phyloP scores from a whole-genome alignment of 768 basidiomycete species.

The Lactifluus pinguis region DNA sequence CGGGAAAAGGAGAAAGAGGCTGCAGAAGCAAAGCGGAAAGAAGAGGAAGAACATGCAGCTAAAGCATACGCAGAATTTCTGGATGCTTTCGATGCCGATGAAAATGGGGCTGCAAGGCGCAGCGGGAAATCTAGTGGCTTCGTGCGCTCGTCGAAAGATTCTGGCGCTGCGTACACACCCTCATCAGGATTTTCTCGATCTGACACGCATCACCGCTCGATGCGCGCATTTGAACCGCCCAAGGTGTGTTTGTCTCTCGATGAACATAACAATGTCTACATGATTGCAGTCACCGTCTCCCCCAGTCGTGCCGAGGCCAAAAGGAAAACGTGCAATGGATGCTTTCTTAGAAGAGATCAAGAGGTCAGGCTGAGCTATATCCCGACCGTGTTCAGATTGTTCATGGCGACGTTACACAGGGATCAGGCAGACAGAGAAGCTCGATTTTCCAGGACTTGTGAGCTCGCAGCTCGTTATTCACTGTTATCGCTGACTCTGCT shows the following conservation, averaged over 20 bases:
- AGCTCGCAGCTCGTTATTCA: constrained; percentile 11
- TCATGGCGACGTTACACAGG: constrained; percentile 32
- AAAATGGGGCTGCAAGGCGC: constrained; percentile 34
- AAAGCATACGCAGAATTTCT: constrained; percentile 79
- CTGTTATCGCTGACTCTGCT: background rate
- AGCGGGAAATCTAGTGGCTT: constrained; percentile 43
- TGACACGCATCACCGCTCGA: constrained; percentile 26
- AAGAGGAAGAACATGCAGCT: constrained; percentile 73
- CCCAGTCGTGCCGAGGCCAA: constrained; percentile 52
- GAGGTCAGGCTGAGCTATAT: constrained; percentile 38
- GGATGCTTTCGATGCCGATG: constrained; percentile 75
- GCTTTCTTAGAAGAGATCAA: constrained; percentile 95
- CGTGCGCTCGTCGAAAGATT: constrained; percentile 45
- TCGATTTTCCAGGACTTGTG: constrained; percentile 64
- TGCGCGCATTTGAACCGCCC: constrained; percentile 28
- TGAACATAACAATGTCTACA: background rate
- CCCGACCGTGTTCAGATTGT: background rate
- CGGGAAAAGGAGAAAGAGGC: constrained; percentile 90
- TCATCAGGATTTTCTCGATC: constrained; percentile 23
- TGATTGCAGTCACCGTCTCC: constrained; percentile 48
- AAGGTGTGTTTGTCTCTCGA: constrained; percentile 22
- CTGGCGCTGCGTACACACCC: constrained; percentile 38
- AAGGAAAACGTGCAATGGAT: constrained; percentile 96
- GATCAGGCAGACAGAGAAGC: constrained; percentile 91
- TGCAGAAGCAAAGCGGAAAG: constrained; percentile 79